A percentile compares a stretch with the other conserved stretches of the same genome.
phyloP scores from a whole-genome alignment of 2,329 filamentous ascomycete species.

The Ceratocystis colombiana region DNA sequence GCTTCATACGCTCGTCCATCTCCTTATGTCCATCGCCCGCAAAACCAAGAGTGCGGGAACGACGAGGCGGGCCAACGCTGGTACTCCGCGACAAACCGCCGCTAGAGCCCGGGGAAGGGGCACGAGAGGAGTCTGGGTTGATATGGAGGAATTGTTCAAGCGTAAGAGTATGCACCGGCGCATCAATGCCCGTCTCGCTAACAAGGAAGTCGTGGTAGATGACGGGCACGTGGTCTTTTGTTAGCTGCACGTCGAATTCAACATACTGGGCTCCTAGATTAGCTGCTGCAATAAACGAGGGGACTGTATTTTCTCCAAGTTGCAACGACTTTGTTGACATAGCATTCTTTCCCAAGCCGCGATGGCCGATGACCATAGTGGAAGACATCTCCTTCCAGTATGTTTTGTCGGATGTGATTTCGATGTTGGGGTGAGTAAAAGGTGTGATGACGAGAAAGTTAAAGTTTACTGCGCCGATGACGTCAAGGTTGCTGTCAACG shows the following conservation, averaged over 20 bases:
- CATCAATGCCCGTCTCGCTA: constrained; percentile 93
- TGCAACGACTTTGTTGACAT: constrained; percentile 76
- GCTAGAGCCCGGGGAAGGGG: constrained; percentile 11
- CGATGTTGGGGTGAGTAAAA: constrained; percentile 89
- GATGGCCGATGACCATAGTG: constrained; percentile 68
- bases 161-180: constrained; percentile 88
- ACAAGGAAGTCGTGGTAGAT: constrained; percentile 98
- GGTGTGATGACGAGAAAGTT: constrained; percentile 93
- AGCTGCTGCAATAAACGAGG: constrained; percentile 90
- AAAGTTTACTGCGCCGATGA: constrained; percentile 93
- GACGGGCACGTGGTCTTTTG: constrained; percentile 96
- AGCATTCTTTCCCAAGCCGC: constrained; percentile 82
- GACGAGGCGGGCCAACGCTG: constrained; percentile 35
- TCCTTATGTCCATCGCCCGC: constrained; percentile 35
- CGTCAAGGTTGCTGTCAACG: constrained; percentile 70
- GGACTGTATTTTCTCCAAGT: constrained; percentile 89
- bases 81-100: constrained; percentile 31
- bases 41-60: constrained; percentile 48
- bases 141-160: constrained; percentile 92
- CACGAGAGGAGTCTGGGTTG: constrained; percentile 43
- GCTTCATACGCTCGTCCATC: constrained; percentile 81
- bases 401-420: constrained; percentile 77
- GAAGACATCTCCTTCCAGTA: constrained; percentile 92
- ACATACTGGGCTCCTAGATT: constrained; percentile 75
- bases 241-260: constrained; percentile 84